A percentile compares a stretch with the other conserved stretches of the same genome.
Conservation (phyloP, 2,329 filamentous ascomycete genomes). For the Teratosphaeria gauchensis region DNA sequence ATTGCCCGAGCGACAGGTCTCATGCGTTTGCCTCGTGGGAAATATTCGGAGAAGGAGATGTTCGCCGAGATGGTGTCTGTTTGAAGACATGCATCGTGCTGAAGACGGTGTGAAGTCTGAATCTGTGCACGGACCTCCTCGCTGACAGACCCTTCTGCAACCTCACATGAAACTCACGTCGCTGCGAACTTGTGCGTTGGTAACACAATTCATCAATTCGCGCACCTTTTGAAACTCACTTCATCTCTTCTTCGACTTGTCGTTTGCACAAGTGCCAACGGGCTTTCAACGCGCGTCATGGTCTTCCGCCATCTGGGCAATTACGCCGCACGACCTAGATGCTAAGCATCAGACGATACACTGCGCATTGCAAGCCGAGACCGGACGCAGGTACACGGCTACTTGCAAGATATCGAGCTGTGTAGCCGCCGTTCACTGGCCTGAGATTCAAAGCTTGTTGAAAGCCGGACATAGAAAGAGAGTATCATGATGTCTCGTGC, state of each 20-base stretch:
- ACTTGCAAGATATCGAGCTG: neutral
- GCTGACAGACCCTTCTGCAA: neutral
- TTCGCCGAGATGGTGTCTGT: neutral
- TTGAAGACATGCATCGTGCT: neutral
- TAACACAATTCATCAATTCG: neutral
- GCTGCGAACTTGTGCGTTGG: neutral
- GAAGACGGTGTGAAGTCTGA: neutral
- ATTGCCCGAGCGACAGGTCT: no score
- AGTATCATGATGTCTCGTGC: neutral
- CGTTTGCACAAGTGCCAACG: neutral
- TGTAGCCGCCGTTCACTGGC: no score
- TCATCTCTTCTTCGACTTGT: neutral
- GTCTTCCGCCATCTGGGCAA: neutral
- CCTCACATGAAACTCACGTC: neutral
- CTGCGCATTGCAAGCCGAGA: neutral
- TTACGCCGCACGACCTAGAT: neutral
- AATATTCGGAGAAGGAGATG: neutral
- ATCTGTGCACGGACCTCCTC: neutral
- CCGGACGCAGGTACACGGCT: no score
- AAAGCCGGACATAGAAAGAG: neutral
- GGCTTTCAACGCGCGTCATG: neutral
- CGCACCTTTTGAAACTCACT: neutral
- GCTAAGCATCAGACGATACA: neutral
- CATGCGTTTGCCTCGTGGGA: neutral
- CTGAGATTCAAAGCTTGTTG: no score